Percentiles rank a stretch among this genome's conserved stretches.
phyloP scores from a whole-genome alignment of 768 basidiomycete species.

The Pleurotus djamor region DNA sequence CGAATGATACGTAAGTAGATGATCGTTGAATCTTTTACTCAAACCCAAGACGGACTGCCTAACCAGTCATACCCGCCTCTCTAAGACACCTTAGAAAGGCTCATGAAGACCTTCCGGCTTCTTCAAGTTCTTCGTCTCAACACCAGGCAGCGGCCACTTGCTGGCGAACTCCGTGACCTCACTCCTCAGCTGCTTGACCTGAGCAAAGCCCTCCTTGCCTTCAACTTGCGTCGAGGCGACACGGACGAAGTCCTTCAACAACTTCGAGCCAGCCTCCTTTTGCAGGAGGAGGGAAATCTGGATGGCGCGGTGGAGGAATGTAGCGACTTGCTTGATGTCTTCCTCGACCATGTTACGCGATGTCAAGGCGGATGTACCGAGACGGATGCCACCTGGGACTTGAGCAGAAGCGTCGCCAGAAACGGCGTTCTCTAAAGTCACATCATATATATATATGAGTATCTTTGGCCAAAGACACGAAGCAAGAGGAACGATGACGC shows the following conservation, averaged over 20 bases:
- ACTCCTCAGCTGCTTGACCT: conserved; percentile 70
- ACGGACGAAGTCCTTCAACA: conserved; percentile 94
- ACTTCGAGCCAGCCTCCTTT: conserved; percentile 92
- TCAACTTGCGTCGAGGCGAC: conserved; percentile 69
- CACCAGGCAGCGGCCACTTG: conserved; percentile 93
- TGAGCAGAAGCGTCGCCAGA: conserved; percentile 96
- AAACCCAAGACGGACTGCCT: not conserved
- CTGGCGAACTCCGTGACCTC: conserved; percentile 84
- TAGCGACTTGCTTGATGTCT: conserved; percentile 85
- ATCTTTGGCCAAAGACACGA: not conserved
- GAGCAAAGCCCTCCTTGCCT: conserved; percentile 66
- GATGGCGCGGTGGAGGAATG: conserved; percentile 91
- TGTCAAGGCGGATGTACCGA: conserved; percentile 92
- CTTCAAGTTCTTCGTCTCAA: conserved; percentile 43
- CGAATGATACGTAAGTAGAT: conserved; percentile 19
- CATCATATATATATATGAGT: not conserved
- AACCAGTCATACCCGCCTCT: conserved; percentile 35
- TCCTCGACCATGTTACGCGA: conserved; percentile 90
- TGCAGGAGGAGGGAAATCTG: conserved; percentile 88
- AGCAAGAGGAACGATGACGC: conserved; percentile 23
- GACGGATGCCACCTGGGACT: conserved; percentile 94
- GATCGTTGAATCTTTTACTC: conserved; percentile 55
- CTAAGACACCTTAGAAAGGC: conserved; percentile 19
- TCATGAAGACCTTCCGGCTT: conserved; percentile 61
- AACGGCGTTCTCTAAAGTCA: conserved; percentile 81